These are phyloP conservation scores for Pharus latifolius DNA, from an alignment of 176 grass and related monocot species.

Conservation along the genomic window DNA sequence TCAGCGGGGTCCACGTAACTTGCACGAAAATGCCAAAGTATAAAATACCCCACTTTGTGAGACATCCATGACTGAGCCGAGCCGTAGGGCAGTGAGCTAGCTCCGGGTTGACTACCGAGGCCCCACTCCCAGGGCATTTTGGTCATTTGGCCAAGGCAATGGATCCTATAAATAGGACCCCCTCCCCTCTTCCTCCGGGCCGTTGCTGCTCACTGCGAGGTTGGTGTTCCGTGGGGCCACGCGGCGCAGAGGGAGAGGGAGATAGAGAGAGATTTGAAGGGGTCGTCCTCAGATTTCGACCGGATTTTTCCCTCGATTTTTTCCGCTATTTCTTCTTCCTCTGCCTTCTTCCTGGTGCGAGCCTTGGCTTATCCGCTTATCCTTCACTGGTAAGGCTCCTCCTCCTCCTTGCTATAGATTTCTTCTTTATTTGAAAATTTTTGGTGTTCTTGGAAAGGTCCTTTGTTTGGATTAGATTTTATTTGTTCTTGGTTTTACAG, in stretches of 20 bases:
- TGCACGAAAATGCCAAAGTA: too few species aligned
- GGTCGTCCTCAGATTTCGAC: neutral
- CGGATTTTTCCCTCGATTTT: neutral
- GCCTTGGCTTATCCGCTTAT: neutral
- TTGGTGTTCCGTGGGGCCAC: neutral
- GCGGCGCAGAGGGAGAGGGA: neutral
- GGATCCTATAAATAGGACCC: constrained; percentile 29
- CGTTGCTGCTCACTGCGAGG: constrained; percentile 16
- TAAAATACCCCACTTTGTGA: neutral
- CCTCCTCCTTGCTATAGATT: neutral
- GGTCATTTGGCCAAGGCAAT: constrained; percentile 4
- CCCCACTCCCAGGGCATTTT: neutral
- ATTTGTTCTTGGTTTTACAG: neutral
- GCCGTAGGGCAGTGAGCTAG: neutral
- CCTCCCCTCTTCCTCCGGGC: neutral
- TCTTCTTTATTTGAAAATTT: neutral
- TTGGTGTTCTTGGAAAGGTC: neutral
- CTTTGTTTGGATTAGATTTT: neutral
- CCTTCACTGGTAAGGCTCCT: constrained; percentile 7
- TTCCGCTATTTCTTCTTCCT: neutral
- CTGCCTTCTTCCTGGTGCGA: too few species aligned
- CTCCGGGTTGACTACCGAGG: neutral
- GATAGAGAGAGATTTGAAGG: neutral
- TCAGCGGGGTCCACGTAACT: too few species aligned
- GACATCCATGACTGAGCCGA: neutral